Evolutionary conservation across 108 stramenopile species (phyloP).

Genomic region (Cyclostephanos tholiformis): DNA sequence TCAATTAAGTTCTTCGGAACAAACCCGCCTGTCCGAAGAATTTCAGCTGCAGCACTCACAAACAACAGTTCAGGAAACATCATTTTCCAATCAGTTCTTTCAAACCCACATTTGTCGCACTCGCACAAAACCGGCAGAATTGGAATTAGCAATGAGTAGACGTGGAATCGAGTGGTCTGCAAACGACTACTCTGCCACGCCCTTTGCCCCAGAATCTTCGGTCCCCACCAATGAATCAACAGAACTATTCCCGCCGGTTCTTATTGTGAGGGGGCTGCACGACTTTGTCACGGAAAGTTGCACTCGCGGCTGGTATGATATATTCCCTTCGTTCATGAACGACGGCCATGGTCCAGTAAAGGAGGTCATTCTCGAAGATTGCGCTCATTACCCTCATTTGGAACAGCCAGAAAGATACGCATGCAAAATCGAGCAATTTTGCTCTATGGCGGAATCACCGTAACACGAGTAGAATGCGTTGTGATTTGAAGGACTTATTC

Average conservation of each 20-base stretch:
- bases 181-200: conserved; percentile 27
- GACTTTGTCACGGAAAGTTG: conserved; percentile 52
- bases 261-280: conserved; percentile 37
- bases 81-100: conserved; percentile 14
- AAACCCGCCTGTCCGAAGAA: conserved; percentile 24
- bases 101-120: conserved; percentile 38
- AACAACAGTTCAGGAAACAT: conserved; percentile 5
- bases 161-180: conserved; percentile 44
- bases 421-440: conserved; percentile 17
- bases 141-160: conserved; percentile 30
- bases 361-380: conserved; percentile 33
- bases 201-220: background rate
- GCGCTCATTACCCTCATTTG: conserved; percentile 50
- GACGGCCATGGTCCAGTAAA: background rate
- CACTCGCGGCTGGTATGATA: conserved; percentile 37
- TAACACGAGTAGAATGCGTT: background rate
- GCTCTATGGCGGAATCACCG: conserved; percentile 13
- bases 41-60: conserved; percentile 19
- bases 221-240: background rate
- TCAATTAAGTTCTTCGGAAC: conserved; percentile 31
- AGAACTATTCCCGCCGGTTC: conserved; percentile 30
- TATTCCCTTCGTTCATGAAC: conserved; percentile 7
- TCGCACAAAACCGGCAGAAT: conserved; percentile 8
- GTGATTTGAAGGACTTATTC: background rate
- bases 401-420: conserved; percentile 28